Evolutionary conservation across 2,329 filamentous ascomycete genomes (phyloP), one percentile per base, ranked within the genome.

Genomic region (Talaromyces marneffei): DNA sequence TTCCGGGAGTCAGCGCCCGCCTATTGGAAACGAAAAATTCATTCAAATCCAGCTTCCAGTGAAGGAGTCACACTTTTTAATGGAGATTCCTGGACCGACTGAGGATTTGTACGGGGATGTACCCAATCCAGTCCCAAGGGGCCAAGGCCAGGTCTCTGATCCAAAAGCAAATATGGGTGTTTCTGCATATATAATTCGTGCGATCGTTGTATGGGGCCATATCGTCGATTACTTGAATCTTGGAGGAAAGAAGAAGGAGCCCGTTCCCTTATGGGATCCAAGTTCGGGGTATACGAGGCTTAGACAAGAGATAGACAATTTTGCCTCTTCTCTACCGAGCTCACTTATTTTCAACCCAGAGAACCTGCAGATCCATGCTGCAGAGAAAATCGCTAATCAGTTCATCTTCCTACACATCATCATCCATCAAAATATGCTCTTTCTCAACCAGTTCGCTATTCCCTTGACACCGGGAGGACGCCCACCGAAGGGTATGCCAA

Each of bases 341-440:
- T 80, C 80, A 35, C 78, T 97, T n/a, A 79, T 83, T 25, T 96
- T 94, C 74, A 91, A 82, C 4, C 75, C 82, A 9, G 91, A 96
- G 67, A 97, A 97, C 69, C 81, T 97, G 2, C 87, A 91, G 61
- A 84, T 88, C 42, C 92, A 97, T 72, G 87, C 88, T 31, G 92
- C 89, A 2, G 91, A 95, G 69, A 88, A 88, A 67, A 88, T 92
- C 62, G 91, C 89, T 3, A 95, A 95, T 70, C 93, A 97, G 69
- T 97, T 96, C 69, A 78, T 97, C 16, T 95, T 97, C 70, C 79
- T 97, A 59, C 94, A 99, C 74, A 89, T 97, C 63, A 85, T 91
- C 31, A 86, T 92, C 66, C 90, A 96, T 68, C 94, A 97, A 74
- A 92, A 92, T 66, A 86, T 91, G 42, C 82, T 97, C 2, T 97